phyloP scores from a whole-genome alignment of 2,329 filamentous ascomycete genomes.

The Leptosphaerulina australis region DNA sequence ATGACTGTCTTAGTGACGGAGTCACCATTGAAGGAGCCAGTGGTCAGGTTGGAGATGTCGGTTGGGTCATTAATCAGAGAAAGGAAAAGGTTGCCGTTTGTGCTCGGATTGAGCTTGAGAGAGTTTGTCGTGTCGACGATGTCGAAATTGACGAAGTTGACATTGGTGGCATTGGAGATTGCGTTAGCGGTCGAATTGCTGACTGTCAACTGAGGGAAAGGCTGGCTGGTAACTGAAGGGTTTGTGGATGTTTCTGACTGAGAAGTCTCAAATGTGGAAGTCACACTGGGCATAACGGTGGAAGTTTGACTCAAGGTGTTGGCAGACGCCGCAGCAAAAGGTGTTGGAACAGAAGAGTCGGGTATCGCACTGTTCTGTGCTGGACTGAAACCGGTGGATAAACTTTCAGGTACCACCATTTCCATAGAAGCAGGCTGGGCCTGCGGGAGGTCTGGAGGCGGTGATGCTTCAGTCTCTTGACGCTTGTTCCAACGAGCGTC shows the following conservation, averaged over 20 bases:
- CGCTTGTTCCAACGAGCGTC: slow-evolving; percentile 9
- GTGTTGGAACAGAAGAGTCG: not conserved
- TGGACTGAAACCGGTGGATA: not conserved
- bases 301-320: not conserved
- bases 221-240: not conserved
- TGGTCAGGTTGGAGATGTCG: slow-evolving; percentile 9
- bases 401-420: not conserved
- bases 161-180: slow-evolving; percentile 9
- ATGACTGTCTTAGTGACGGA: slow-evolving; percentile 11
- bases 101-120: slow-evolving; percentile 11
- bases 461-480: not conserved
- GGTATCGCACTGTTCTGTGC: slow-evolving; percentile 3
- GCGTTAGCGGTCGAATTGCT: slow-evolving; percentile 5
- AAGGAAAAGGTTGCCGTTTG: slow-evolving; percentile 11
- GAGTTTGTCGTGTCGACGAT: slow-evolving; percentile 15
- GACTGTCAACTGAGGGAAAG: not conserved
- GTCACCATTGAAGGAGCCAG: slow-evolving; percentile 9
- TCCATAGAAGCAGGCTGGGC: not conserved
- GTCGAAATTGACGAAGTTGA: slow-evolving; percentile 8
- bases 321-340: not conserved
- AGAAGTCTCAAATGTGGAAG: not conserved
- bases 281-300: not conserved
- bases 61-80: slow-evolving; percentile 10
- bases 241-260: not conserved
- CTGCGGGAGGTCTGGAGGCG: too few relatives aligned